These are phyloP conservation scores for Ophiocordyceps robertsii DNA, from an alignment of 2,329 filamentous ascomycete species.

Conservation along the genomic window DNA sequence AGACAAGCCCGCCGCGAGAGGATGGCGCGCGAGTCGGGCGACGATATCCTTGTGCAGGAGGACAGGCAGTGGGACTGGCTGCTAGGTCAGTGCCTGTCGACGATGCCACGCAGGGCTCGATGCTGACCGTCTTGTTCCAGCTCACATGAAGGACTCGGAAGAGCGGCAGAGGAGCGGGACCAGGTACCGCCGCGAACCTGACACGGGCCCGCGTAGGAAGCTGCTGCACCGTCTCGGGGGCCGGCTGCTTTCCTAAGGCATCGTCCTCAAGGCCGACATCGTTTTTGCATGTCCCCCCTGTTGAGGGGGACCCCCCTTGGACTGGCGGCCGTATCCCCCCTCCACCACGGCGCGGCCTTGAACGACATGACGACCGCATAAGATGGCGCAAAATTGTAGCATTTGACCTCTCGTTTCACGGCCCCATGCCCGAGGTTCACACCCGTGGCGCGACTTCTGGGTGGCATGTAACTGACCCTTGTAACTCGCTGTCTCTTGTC, in stretches of 20 bases:
- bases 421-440: not conserved
- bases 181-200: constrained; percentile 24
- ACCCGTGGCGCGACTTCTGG: not conserved
- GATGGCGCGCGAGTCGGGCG: constrained; percentile 39
- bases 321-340: no score
- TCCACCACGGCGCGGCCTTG: not conserved
- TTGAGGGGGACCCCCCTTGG: no score
- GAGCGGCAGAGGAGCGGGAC: constrained; percentile 36
- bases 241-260: constrained; percentile 8
- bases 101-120: not conserved
- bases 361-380: constrained; percentile 4
- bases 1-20: constrained; percentile 41
- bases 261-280: no score
- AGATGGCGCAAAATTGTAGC: constrained; percentile 4
- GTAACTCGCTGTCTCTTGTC: no score
- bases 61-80: constrained; percentile 49
- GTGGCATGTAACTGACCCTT: no score
- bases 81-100: constrained; percentile 29
- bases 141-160: constrained; percentile 36
- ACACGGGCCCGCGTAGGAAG: constrained; percentile 21
- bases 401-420: not conserved
- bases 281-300: no score
- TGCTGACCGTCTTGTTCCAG: constrained; percentile 15
- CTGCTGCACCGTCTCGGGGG: constrained; percentile 26
- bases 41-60: constrained; percentile 41